Evolutionary conservation across 352 stramenopile species (phyloP).

Genomic region (Aphanomyces invadans): DNA sequence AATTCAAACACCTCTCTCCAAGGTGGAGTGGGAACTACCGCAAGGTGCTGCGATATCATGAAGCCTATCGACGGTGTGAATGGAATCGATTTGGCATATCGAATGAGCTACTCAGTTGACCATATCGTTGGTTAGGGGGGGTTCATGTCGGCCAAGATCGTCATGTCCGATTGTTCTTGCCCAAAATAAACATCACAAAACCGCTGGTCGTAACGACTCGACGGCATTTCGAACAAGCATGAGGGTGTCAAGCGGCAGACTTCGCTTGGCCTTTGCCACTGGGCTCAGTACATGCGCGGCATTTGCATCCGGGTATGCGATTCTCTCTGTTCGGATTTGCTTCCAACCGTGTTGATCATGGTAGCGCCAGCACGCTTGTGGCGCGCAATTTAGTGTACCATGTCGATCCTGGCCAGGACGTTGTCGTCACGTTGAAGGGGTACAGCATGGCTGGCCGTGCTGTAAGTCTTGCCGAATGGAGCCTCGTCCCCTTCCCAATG

Average conservation of each 20-base stretch:
- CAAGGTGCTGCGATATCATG: too few relatives aligned
- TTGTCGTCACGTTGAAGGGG: slow-evolving; percentile 73
- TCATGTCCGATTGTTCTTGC: too few relatives aligned
- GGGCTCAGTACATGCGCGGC: not conserved
- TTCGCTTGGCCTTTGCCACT: not conserved
- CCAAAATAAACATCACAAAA: too few relatives aligned
- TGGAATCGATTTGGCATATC: too few relatives aligned
- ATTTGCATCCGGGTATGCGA: not conserved
- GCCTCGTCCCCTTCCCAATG: slow-evolving; percentile 13
- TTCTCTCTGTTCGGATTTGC: not conserved
- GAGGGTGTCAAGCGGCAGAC: not conserved
- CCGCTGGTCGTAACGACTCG: too few relatives aligned
- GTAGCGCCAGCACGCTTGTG: slow-evolving; percentile 35
- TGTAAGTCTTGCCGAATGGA: slow-evolving; percentile 28
- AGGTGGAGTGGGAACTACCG: too few relatives aligned
- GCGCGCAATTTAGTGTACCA: slow-evolving; percentile 68
- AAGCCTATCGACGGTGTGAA: too few relatives aligned
- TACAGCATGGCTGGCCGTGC: slow-evolving; percentile 39
- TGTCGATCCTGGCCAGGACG: slow-evolving; percentile 56
- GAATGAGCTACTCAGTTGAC: too few relatives aligned
- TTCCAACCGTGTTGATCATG: too few relatives aligned
- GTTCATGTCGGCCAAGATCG: too few relatives aligned
- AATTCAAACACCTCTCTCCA: too few relatives aligned
- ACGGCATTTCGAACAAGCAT: not conserved
- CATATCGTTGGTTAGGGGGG: too few relatives aligned